Evolutionary conservation across 2,329 filamentous ascomycete genomes (phyloP).

Genomic region (Trichoderma brevicompactum): DNA sequence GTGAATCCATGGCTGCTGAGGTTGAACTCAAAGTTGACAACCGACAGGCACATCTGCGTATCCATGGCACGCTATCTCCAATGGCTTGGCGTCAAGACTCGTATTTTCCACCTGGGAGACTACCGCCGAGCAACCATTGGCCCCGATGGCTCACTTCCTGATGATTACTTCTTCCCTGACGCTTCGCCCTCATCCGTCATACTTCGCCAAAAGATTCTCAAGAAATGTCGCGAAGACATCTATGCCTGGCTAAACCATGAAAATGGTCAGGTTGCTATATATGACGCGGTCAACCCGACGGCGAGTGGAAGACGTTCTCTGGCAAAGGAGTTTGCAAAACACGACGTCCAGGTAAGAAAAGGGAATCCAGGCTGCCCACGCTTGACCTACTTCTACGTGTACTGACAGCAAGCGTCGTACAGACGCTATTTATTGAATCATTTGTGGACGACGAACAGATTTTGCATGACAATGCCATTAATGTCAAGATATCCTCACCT

Average conservation of each 20-base stretch:
- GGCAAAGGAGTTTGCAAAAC: slow-evolving; percentile 96
- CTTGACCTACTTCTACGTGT: neutral
- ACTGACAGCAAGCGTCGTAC: slow-evolving; percentile 2
- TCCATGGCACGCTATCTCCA: slow-evolving; percentile 91
- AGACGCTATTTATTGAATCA: slow-evolving; percentile 97
- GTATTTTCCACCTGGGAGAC: slow-evolving; percentile 96
- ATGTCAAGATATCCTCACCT: slow-evolving; percentile 96
- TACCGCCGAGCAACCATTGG: slow-evolving; percentile 92
- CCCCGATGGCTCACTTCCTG: slow-evolving; percentile 80
- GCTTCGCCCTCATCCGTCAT: slow-evolving; percentile 92
- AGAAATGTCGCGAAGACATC: slow-evolving; percentile 96
- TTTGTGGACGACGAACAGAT: slow-evolving; percentile 92
- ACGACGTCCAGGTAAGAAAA: slow-evolving; percentile 77
- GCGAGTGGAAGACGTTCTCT: slow-evolving; percentile 79
- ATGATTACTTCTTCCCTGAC: slow-evolving; percentile 97
- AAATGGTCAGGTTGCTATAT: slow-evolving; percentile 97
- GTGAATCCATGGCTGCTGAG: neutral
- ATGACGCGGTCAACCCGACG: slow-evolving; percentile 95
- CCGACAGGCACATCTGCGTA: slow-evolving; percentile 84
- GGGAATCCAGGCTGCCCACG: no score
- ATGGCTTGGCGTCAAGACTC: slow-evolving; percentile 97
- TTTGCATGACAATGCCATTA: slow-evolving; percentile 93
- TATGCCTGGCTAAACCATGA: slow-evolving; percentile 96
- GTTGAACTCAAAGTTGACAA: slow-evolving; percentile 32
- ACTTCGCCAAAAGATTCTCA: slow-evolving; percentile 93